phyloP scores from a whole-genome alignment of 495 filamentous ascomycete genomes.

The Hypoxylon cercidicola region DNA sequence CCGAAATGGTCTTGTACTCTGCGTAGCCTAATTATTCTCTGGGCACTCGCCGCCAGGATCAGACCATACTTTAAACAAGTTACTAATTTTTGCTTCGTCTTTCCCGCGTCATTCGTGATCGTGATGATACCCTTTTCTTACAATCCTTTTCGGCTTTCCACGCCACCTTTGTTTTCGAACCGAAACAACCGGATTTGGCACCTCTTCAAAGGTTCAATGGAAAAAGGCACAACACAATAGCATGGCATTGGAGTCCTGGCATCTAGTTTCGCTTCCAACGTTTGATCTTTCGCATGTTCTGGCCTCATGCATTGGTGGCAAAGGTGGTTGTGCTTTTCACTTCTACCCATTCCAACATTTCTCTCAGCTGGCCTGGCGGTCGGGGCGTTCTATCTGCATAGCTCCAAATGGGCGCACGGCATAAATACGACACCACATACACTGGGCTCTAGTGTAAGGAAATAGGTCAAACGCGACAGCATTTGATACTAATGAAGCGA shows the following conservation, averaged over 20 bases:
- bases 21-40: neutral
- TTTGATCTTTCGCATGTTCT: conserved; percentile 13
- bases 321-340: conserved; percentile 26
- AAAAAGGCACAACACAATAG: conserved; percentile 36
- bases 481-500: conserved; percentile 34
- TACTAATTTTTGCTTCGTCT: conserved; percentile 29
- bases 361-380: conserved; percentile 21
- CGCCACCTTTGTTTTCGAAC: conserved; percentile 10
- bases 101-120: conserved; percentile 30
- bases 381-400: conserved; percentile 10
- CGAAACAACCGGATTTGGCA: conserved; percentile 10
- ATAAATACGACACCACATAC: neutral
- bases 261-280: conserved; percentile 30
- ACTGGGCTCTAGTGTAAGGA: conserved; percentile 5
- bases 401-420: neutral
- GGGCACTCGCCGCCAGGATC: conserved; percentile 10
- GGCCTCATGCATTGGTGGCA: conserved; percentile 39
- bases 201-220: conserved; percentile 10
- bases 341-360: conserved; percentile 5
- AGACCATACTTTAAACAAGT: conserved; percentile 13
- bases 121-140: conserved; percentile 43
- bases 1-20: neutral
- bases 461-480: conserved; percentile 25
- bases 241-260: conserved; percentile 41
- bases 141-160: conserved; percentile 22